Evolutionary conservation across 345 rosid species (phyloP).

Genomic region (Murraya koenigii): DNA sequence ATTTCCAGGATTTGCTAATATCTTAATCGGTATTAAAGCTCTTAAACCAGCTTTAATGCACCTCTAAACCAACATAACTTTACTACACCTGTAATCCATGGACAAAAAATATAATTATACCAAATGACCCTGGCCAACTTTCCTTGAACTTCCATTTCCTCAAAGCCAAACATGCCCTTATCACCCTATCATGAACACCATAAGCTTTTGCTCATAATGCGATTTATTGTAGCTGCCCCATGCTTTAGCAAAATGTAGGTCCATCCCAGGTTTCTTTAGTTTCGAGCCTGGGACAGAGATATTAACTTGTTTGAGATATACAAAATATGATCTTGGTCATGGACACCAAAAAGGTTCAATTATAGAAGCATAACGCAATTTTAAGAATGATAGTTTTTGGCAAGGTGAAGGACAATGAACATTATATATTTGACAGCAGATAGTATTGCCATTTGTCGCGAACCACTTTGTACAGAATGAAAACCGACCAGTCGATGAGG

Average conservation of each 20-base stretch:
- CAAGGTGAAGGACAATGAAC: not conserved
- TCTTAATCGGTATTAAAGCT: not conserved
- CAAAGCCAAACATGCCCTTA: not conserved
- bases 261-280: not conserved
- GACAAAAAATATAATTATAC: not conserved
- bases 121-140: not conserved
- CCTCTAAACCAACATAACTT: not conserved
- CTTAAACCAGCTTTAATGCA: not conserved
- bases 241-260: not conserved
- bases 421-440: not conserved
- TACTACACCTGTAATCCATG: not conserved
- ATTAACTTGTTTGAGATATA: not conserved
- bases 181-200: not conserved
- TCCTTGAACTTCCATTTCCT: conserved; percentile 6
- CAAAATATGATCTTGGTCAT: not conserved
- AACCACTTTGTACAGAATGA: conserved; percentile 12
- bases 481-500: conserved; percentile 18
- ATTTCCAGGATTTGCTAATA: not conserved
- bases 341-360: not conserved
- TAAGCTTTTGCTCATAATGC: not conserved
- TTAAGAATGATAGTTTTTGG: not conserved
- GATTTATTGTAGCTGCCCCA: not conserved
- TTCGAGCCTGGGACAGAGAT: not conserved
- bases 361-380: not conserved
- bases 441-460: conserved; percentile 12